Evolutionary conservation across 345 rosid species (phyloP).

Genomic region (Passiflora organensis): DNA sequence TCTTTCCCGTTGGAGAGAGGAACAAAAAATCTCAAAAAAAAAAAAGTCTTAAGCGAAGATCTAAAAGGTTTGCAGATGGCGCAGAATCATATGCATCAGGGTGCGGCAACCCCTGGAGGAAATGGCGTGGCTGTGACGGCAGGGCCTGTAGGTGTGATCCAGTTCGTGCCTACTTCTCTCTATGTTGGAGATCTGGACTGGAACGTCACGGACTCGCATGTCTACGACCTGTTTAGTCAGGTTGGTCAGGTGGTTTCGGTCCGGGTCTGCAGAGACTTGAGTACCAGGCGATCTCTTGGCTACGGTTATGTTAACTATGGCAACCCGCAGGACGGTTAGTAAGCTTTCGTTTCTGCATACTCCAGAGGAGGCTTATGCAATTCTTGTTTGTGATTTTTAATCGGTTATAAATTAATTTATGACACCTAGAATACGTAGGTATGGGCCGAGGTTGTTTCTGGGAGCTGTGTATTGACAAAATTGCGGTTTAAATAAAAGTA

Average conservation of each 20-base stretch:
- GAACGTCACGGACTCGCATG: constrained; percentile 71
- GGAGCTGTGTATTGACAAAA: no score
- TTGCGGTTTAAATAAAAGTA: no score
- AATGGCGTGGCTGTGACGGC: constrained; percentile 18
- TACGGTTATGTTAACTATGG: constrained; percentile 88
- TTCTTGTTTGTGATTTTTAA: not conserved
- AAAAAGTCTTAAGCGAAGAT: constrained; percentile 14
- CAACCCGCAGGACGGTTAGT: constrained; percentile 65
- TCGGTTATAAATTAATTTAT: no score
- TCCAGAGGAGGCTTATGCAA: no score
- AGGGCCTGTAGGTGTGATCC: constrained; percentile 19
- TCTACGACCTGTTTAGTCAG: constrained; percentile 77
- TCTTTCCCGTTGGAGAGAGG: constrained; percentile 17
- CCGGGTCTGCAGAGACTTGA: constrained; percentile 71
- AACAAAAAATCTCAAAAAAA: not conserved
- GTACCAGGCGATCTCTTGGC: constrained; percentile 75
- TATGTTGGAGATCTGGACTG: constrained; percentile 88
- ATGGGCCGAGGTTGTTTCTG: no score
- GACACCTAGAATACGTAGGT: no score
- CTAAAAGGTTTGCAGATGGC: constrained; percentile 23
- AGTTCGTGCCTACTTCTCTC: constrained; percentile 68
- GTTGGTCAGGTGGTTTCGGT: constrained; percentile 80
- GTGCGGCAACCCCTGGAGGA: constrained; percentile 19
- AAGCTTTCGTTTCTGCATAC: not conserved
- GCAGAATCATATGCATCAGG: constrained; percentile 25